Base-by-base conservation (phyloP, 83 land plant genomes). In the Isoetes engelmannii region DNA sequence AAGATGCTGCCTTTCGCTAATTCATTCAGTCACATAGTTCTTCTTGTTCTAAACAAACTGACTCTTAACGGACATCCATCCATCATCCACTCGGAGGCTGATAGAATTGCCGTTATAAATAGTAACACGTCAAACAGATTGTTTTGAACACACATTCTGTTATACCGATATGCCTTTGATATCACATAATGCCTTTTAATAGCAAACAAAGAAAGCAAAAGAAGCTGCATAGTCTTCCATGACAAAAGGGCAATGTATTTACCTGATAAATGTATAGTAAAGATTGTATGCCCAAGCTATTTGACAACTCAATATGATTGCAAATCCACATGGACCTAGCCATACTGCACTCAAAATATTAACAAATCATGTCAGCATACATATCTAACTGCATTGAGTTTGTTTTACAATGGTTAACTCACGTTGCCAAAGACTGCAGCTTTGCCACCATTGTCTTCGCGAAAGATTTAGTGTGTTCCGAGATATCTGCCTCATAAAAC, bases 241-340 rank as follows among this genome's bases (percentile, higher is more conserved):
- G 37, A 28, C 37, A 28, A 28, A 28, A 28, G 37, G 37, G 1
- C 37, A 28, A 28, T 28, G 37, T 12, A 59, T 37, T 12, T 59
- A 59, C 62, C 10, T 18, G 1, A 59, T 59, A 59, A 59, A 59
- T 8, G 28, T 10, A 42, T 59, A 59, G 20, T 12, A 42, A 12
- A 59, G 62, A 18, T 37, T 59, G 19, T 59, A 59, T 59, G 62
- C 62, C 19, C 19, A 42, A 8, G 28, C 62, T 18, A 59, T 59
- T 8, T 59, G 62, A 59, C 62, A 59, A 3, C 62, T 59, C 28
- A 59, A 18, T 18, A 59, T 20, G 18, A 59, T 12, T 1, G 28
- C 62, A 59, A 59, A 59, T 12, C 62, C 62, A 3, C 18, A 59
- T 59, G 62, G 62, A 7, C 62, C 62, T 18, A 59, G 20, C 62